phyloP scores from a whole-genome alignment of 164 flowering plant species.

The Euptelea pleiosperma region DNA sequence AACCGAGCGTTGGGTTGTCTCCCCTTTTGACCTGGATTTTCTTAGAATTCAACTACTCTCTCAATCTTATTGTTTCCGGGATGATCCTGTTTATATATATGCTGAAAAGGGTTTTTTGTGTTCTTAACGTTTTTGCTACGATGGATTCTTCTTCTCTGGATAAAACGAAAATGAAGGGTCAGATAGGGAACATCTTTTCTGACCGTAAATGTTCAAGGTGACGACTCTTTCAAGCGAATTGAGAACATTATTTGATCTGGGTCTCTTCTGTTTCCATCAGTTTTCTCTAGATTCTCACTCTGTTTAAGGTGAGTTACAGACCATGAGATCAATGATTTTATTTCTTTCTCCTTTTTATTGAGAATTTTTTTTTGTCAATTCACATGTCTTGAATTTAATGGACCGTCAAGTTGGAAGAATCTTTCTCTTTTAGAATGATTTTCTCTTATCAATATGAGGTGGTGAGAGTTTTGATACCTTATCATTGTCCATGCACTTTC shows the following conservation, averaged over 20 bases:
- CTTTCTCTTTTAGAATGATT: conserved; percentile 3
- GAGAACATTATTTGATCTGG: conserved; percentile 42
- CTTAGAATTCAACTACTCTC: conserved; percentile 23
- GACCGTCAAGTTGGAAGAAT: conserved; percentile 35
- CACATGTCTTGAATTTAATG: conserved; percentile 15
- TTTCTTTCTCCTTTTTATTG: conserved; percentile 13
- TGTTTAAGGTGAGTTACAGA: conserved; percentile 36
- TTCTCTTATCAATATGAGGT: conserved; percentile 2
- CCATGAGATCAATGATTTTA: conserved; percentile 19
- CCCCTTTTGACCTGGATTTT: conserved; percentile 24
- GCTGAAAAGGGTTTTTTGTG: neutral
- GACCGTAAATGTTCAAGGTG: conserved; percentile 8
- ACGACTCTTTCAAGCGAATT: neutral
- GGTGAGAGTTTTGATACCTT: neutral
- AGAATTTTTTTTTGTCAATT: conserved; percentile 10
- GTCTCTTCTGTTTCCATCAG: conserved; percentile 24
- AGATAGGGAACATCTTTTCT: conserved; percentile 10
- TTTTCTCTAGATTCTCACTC: conserved; percentile 27
- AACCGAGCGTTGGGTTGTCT: conserved; percentile 11
- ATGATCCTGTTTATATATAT: conserved; percentile 3
- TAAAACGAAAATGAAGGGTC: conserved; percentile 1
- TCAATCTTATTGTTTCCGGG: conserved; percentile 7
- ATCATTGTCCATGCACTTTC: neutral
- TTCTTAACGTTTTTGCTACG: conserved; percentile 4
- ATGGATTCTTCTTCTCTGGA: conserved; percentile 15